Base-by-base conservation (phyloP, 2,329 filamentous ascomycete genomes). In the Alternaria metachromatica region DNA sequence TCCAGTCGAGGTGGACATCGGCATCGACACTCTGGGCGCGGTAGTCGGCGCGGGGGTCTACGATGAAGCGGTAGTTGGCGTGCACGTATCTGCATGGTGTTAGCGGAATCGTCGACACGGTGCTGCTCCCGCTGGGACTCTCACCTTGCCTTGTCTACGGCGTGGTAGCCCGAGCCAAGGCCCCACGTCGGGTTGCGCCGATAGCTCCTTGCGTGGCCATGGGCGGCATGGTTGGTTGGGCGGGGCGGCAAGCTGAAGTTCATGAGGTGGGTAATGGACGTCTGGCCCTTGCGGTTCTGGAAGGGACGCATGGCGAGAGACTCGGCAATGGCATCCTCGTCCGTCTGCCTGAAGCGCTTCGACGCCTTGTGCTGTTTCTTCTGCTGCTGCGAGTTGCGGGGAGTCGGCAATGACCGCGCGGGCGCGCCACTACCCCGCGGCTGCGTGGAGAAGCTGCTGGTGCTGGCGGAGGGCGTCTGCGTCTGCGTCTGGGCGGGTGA, bases 61-160 rank as follows among this genome's bases (percentile, higher is more conserved):
- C 94, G 63, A 99, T 91, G 79, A 99, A 99, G 60, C 96, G 91
- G 78, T 99, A 99, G 80, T 99, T 99, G 68, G 96, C 94, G 80
- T 99, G 94, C 15, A 99, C 90, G 71, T 93, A 94, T 84, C 90
- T 91, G 41, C 2, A 11, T 18, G 9, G 13, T 33, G 55, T 70
- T 44, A 72, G 64, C 48, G 15, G 11, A n/a, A 48, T 9, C 41
- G 23, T 58, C 21, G 2, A 7, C 10, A 13, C 5, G 18, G 33
- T 49, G n/a, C 33, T 28, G 37, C 12, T 45, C 33, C 46, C 3
- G 48, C 7, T 20, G 28, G 4, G 20, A 66, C 71, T 57, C 87
- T 57, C 87, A 95, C 85, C 92, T 90, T 62, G 94, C 92, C 82
- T 98, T 98, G 80, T 99, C 96, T 46, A 90, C 88, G 13, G 93